Percentiles rank a stretch among this genome's conserved stretches.
Conservation (phyloP, 495 filamentous ascomycete genomes). For the Xylaria nigripes region DNA sequence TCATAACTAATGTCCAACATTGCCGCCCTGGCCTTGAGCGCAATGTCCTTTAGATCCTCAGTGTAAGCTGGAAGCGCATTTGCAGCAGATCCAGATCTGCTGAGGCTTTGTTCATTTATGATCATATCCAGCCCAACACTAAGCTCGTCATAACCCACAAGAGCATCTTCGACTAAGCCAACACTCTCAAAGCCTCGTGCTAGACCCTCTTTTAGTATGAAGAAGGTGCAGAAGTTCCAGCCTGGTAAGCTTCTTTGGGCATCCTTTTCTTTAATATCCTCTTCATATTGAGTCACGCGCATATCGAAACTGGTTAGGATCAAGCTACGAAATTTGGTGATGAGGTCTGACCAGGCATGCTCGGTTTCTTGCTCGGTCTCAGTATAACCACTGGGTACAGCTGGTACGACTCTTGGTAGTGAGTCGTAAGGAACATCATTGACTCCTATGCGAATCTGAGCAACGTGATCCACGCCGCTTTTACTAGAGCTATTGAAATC, state of each 20-base stretch:
- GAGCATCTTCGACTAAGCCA: conserved; percentile 87
- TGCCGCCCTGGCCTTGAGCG: conserved; percentile 39
- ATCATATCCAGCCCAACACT: conserved; percentile 75
- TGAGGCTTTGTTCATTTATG: conserved; percentile 60
- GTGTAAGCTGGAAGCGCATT: conserved; percentile 57
- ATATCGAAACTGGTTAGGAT: conserved; percentile 87
- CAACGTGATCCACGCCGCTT: conserved; percentile 64
- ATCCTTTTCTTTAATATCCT: conserved; percentile 92
- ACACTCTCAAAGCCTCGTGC: conserved; percentile 93
- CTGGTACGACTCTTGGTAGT: conserved; percentile 47
- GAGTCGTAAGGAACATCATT: conserved; percentile 53
- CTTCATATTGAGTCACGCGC: conserved; percentile 89
- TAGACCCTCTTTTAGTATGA: conserved; percentile 91
- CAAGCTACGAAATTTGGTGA: conserved; percentile 75
- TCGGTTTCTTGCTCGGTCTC: conserved; percentile 64
- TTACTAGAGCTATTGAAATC: conserved; percentile 90
- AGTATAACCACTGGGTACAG: conserved; percentile 47
- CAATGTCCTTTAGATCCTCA: conserved; percentile 56
- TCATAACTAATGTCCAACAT: conserved; percentile 23
- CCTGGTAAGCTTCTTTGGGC: conserved; percentile 80
- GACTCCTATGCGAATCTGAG: conserved; percentile 70
- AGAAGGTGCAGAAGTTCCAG: conserved; percentile 99
- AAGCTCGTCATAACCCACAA: conserved; percentile 88
- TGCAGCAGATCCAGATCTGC: conserved; percentile 36
- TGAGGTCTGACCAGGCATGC: conserved; percentile 70